Base-by-base conservation (phyloP, 148 eudicot genomes). In the Rhododendron simsii region DNA sequence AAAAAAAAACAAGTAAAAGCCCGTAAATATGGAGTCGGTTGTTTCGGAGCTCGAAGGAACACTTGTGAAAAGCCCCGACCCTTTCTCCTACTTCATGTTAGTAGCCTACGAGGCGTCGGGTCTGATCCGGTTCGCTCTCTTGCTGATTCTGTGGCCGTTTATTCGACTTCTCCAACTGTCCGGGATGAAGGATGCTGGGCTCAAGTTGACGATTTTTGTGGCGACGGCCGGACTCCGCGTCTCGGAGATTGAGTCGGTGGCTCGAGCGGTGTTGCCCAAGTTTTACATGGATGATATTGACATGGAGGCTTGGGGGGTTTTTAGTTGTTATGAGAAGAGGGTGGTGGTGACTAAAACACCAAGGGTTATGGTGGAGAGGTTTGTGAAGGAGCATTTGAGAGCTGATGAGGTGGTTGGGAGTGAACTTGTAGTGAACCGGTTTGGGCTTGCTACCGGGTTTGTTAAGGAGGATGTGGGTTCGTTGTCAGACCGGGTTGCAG, bases 341-440 rank as follows among this genome's bases (percentile, higher is more conserved):
- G 93, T 95, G 9, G 98, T 95, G 86, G 95, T 93, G 88, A 94
- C 93, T 7, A 92, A 86, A 81, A 93, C 90, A 45, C 99, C 99
- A 8, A 92, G 92, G 86, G 67, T 95, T 59, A 93, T 97, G 98
- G 96, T 93, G 39, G 98, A 95, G 89, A 89, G 93, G 93, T 97
- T 97, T 82, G 93, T 90, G 80, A 97, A 93, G 92, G 98, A 93
- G 44, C 99, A 97, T 89, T 88, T 97, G 83, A 83, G 91, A 76
- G 98, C 92, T 4, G 98, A 97, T 84, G 93, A 91, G 12, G 98
- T 95, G 48, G 85, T 95, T 76, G 98, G 99, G 84, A 90, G 85
- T 78, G 98, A 97, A 71, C 92, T 97, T 67, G 88, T 83, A 3
- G 93, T 89, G 76, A 95, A 87, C 63, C 86, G 91, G 51, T 93